Base-by-base conservation (phyloP, 176 grass and related monocot species). In the Tillandsia leiboldiana region DNA sequence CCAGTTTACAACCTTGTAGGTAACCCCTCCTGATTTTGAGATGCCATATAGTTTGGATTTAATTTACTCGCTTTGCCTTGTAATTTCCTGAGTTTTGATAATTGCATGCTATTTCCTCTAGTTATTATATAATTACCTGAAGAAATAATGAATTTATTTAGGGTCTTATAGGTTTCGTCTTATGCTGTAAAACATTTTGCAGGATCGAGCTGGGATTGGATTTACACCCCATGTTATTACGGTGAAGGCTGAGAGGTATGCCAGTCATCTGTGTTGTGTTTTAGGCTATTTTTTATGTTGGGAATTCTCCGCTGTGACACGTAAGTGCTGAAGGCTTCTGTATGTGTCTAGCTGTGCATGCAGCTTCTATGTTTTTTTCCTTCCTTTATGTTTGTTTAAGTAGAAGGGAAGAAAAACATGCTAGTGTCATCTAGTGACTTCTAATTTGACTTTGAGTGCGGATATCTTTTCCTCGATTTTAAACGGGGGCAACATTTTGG, bases 171-270 rank as follows among this genome's bases (percentile, higher is more conserved):
- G 26, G 57, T 66, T 71, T 9, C 50, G 12, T 42, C 42, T 48
- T 66, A 50, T 22, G 22, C 6, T 72, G 17, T 59, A 65, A 14
- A 57, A 65, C 15, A 70, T 75, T 71, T 77, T 79, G 56, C 82
- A 99, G 94, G 89, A 74, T 85, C 82, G n/a, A 26, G 49, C 79
- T 51, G 84, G 84, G 79, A 83, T 80, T 70, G 94, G 94, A 83
- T 99, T 99, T 81, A 93, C 89, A 61, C 94, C 94, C 67, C 94
- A 99, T 88, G 89, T 93, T 63, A 84, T 99, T 68, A 86, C 89
- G 63, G 84, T 99, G 61, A 88, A 93, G 74, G 72, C 94, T 75
- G 94, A 79, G 94, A 99, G 94, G 94, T 99, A 97, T 62, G 48
- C 28, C 12, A 52, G 48, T 56, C 13, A 22, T 68, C n/a, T 66